These are phyloP conservation scores for Aureobasidium lini DNA, from an alignment of 2,329 filamentous ascomycete species.

Conservation along the genomic window DNA sequence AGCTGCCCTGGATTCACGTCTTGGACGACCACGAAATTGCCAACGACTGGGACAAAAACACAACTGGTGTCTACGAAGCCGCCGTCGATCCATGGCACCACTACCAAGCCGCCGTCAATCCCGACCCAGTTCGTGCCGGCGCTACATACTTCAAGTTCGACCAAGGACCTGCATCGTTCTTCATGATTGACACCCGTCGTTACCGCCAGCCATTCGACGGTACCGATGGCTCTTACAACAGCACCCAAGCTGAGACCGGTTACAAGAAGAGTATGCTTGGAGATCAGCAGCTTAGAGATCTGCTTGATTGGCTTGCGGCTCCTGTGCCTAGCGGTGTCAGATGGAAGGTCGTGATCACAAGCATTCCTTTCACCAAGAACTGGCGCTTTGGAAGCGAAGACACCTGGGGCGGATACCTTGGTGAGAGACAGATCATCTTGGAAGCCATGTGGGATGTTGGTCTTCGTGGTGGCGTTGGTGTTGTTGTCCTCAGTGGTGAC, in stretches of 20 bases:
- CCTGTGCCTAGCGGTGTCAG: conserved; percentile 69
- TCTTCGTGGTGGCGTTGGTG: conserved; percentile 59
- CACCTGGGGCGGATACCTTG: conserved; percentile 88
- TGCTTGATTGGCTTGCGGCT: conserved; percentile 67
- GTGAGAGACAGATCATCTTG: conserved; percentile 69
- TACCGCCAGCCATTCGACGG: conserved; percentile 66
- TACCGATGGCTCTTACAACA: conserved; percentile 43
- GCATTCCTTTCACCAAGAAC: conserved; percentile 94
- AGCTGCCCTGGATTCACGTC: conserved; percentile 92
- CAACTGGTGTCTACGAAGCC: conserved; percentile 68
- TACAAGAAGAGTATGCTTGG: conserved; percentile 78
- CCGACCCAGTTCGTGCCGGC: conserved; percentile 53
- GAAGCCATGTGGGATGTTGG: conserved; percentile 89
- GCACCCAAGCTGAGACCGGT: conserved; percentile 35
- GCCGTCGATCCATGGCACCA: conserved; percentile 79
- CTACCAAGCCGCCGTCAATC: conserved; percentile 81
- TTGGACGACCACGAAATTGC: conserved; percentile 94
- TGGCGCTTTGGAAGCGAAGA: conserved; percentile 84
- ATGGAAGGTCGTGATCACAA: conserved; percentile 90
- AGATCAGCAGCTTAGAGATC: conserved; percentile 64
- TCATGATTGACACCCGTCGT: conserved; percentile 85
- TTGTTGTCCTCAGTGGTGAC: conserved; percentile 83
- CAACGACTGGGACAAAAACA: conserved; percentile 85
- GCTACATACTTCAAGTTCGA: conserved; percentile 84
- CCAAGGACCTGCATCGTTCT: conserved; percentile 87